Evolutionary conservation across 257 asterid genomes (phyloP).

Genomic region (Solanum sejunctum): DNA sequence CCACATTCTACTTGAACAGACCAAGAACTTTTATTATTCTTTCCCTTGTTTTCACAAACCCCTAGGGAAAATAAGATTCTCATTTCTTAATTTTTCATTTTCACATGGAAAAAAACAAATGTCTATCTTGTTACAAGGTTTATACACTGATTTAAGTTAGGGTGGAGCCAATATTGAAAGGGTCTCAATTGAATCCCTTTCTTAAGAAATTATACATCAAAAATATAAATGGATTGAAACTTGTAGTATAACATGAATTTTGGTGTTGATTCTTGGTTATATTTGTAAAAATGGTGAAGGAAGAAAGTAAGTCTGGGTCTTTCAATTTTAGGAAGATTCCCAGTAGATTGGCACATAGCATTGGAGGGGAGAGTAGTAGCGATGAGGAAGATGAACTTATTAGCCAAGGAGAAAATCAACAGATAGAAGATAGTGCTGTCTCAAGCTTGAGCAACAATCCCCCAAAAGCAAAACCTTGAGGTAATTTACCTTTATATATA

Average conservation of each 20-base stretch:
- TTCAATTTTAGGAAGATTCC: slow-evolving; percentile 27
- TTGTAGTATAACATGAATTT: background rate
- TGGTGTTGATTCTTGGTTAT: background rate
- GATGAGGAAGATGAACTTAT: slow-evolving; percentile 14
- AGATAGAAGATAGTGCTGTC: background rate
- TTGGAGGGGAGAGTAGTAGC: slow-evolving; percentile 15
- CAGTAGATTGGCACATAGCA: slow-evolving; percentile 17
- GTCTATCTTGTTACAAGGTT: background rate
- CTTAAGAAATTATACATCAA: background rate
- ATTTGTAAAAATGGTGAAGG: slow-evolving; percentile 11
- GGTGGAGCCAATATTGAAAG: background rate
- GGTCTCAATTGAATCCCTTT: background rate
- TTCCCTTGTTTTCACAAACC: background rate
- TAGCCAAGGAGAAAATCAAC: slow-evolving; percentile 12
- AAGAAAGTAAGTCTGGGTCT: slow-evolving; percentile 25
- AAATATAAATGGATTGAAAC: background rate
- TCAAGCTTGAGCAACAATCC: slow-evolving; percentile 6
- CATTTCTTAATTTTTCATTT: background rate
- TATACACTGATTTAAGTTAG: background rate
- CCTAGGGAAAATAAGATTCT: background rate
- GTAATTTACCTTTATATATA: background rate
- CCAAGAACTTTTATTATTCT: background rate
- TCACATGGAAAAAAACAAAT: background rate
- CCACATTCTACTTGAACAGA: slow-evolving; percentile 14
- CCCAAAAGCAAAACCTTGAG: slow-evolving; percentile 25